These are phyloP conservation scores for Penicillium sp. DNA, from an alignment of 2,329 filamentous ascomycete genomes.

Conservation along the genomic window DNA sequence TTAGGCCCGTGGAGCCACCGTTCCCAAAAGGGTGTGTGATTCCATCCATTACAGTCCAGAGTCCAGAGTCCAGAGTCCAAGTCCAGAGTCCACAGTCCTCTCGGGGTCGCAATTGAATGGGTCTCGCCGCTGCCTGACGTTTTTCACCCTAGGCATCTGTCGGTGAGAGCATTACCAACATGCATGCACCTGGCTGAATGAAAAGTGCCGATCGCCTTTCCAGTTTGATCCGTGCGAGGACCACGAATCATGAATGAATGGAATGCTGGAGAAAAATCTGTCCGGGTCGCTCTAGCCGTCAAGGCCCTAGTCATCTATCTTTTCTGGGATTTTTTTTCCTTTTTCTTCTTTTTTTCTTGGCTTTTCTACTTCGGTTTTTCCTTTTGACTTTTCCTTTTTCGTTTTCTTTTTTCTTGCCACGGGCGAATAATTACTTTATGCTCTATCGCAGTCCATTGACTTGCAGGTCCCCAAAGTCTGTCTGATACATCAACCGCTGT, in stretches of 20 bases:
- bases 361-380: too few species aligned
- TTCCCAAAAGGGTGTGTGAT: conserved; percentile 11
- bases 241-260: neutral
- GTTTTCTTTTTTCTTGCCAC: neutral
- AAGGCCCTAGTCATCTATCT: conserved; percentile 7
- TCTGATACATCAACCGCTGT: conserved; percentile 29
- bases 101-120: neutral
- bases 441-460: conserved; percentile 20
- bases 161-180: conserved; percentile 27
- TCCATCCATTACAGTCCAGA: conserved; percentile 5
- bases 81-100: neutral
- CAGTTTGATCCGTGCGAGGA: conserved; percentile 23
- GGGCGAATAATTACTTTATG: conserved; percentile 7
- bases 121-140: neutral
- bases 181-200: conserved; percentile 23
- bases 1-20: conserved; percentile 17
- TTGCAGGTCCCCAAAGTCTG: conserved; percentile 26
- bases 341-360: neutral
- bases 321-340: neutral
- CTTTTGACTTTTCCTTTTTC: too few species aligned
- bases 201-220: conserved; percentile 27
- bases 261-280: conserved; percentile 1
- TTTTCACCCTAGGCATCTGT: conserved; percentile 15
- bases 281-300: conserved; percentile 16
- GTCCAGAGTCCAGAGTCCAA: neutral